Conservation (phyloP, 2,329 filamentous ascomycete genomes). For the Ascochyta viciae-villosae region DNA sequence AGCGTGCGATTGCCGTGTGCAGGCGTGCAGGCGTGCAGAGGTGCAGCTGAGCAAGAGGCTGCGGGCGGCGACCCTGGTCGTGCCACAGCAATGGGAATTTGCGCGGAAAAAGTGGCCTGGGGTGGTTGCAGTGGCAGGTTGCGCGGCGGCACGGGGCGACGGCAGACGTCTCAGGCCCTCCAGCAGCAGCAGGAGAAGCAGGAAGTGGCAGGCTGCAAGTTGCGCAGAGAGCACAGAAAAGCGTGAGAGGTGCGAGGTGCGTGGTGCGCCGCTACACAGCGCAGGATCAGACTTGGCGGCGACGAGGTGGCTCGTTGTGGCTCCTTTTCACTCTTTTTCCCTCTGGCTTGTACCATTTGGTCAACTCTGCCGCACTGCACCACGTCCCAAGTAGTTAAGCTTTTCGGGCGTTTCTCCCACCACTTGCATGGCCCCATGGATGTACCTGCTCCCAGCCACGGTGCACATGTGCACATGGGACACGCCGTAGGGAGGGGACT, state of each 20-base stretch:
- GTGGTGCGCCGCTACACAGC: conserved; percentile 9
- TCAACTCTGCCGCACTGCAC: background rate
- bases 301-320: background rate
- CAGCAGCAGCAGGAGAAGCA: conserved; percentile 10
- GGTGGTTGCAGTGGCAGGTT: conserved; percentile 13
- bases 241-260: background rate
- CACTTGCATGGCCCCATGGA: background rate
- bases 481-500: too few species aligned
- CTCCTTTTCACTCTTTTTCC: too few species aligned
- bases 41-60: too few species aligned
- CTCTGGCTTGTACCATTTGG: too few species aligned
- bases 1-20: background rate
- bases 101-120: conserved; percentile 16
- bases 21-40: too few species aligned
- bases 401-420: background rate
- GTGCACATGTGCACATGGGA: too few species aligned
- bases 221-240: conserved; percentile 1
- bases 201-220: background rate
- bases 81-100: conserved; percentile 13
- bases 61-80: conserved; percentile 4
- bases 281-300: conserved; percentile 11
- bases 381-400: background rate
- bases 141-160: conserved; percentile 16
- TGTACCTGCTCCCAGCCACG: background rate
- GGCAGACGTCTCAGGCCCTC: conserved; percentile 13